Conservation (phyloP, 192 early-diverging fungal genomes). For the Allomyces arbusculus region DNA sequence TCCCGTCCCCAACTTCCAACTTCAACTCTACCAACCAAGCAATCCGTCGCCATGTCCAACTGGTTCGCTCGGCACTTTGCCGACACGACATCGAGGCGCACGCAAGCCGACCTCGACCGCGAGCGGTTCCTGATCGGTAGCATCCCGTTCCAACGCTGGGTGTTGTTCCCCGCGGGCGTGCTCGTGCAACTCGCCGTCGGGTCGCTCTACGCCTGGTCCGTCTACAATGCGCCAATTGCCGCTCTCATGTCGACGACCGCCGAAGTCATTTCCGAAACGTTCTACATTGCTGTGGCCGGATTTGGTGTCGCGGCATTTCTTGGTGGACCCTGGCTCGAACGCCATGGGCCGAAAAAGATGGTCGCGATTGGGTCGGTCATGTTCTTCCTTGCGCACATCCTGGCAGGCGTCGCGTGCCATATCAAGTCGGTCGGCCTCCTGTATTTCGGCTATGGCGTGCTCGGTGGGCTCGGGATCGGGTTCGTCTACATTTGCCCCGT, state of each 20-base stretch:
- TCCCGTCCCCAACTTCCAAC: too few species aligned
- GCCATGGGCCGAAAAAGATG: slow-evolving; percentile 24
- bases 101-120: slow-evolving; percentile 7
- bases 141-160: slow-evolving; percentile 30
- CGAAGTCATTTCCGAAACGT: slow-evolving; percentile 32
- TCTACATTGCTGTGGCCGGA: slow-evolving; percentile 34
- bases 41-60: too few species aligned
- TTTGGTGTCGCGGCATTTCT: slow-evolving; percentile 32
- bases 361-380: slow-evolving; percentile 21
- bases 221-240: slow-evolving; percentile 40
- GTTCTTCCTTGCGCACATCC: slow-evolving; percentile 30
- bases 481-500: slow-evolving; percentile 44
- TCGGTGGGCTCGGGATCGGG: slow-evolving; percentile 37
- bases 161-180: slow-evolving; percentile 32
- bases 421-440: slow-evolving; percentile 33
- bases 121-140: slow-evolving; percentile 13
- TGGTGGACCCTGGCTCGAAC: slow-evolving; percentile 42
- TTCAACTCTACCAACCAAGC: too few species aligned
- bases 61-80: slow-evolving; percentile 7
- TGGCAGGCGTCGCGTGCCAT: slow-evolving; percentile 27
- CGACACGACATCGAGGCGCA: slow-evolving; percentile 9
- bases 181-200: slow-evolving; percentile 40
- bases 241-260: slow-evolving; percentile 11
- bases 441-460: slow-evolving; percentile 42
- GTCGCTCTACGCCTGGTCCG: slow-evolving; percentile 43